phyloP scores from a whole-genome alignment of 2,329 filamentous ascomycete species.

The Stenocarpella maydis region DNA sequence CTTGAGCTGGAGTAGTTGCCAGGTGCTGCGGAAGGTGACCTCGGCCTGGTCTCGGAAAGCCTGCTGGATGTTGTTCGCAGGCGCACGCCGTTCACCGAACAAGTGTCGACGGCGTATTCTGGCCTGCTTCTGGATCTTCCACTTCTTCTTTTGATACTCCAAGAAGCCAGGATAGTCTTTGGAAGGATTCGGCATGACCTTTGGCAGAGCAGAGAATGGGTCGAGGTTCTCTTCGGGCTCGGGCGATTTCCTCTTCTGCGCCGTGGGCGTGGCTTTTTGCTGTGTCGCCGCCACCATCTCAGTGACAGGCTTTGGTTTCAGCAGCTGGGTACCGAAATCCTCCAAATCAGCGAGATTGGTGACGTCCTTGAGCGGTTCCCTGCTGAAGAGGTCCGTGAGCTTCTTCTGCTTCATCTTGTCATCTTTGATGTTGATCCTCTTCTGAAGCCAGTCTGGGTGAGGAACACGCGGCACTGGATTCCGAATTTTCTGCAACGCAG shows the following conservation, averaged over 20 bases:
- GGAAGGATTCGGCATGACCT: slow-evolving; percentile 82
- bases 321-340: slow-evolving; percentile 76
- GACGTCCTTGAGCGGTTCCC: slow-evolving; percentile 77
- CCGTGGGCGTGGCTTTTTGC: slow-evolving; percentile 59
- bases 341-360: slow-evolving; percentile 79
- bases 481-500: slow-evolving; percentile 90
- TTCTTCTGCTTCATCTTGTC: slow-evolving; percentile 99
- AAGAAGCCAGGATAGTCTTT: slow-evolving; percentile 90
- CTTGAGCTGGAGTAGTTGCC: slow-evolving; percentile 91
- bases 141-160: slow-evolving; percentile 96
- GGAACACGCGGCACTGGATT: slow-evolving; percentile 94
- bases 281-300: slow-evolving; percentile 59
- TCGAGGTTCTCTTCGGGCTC: slow-evolving; percentile 74
- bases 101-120: slow-evolving; percentile 85
- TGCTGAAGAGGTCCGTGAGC: slow-evolving; percentile 89
- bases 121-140: slow-evolving; percentile 96
- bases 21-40: slow-evolving; percentile 87
- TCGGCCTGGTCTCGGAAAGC: slow-evolving; percentile 93
- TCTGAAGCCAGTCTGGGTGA: slow-evolving; percentile 96
- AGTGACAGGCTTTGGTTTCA: slow-evolving; percentile 69
- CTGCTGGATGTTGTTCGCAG: slow-evolving; percentile 69
- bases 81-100: slow-evolving; percentile 83
- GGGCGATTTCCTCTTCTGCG: slow-evolving; percentile 77
- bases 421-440: slow-evolving; percentile 92
- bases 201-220: slow-evolving; percentile 83